phyloP scores from a whole-genome alignment of 352 stramenopile genomes.

The Plasmopara muralis region DNA sequence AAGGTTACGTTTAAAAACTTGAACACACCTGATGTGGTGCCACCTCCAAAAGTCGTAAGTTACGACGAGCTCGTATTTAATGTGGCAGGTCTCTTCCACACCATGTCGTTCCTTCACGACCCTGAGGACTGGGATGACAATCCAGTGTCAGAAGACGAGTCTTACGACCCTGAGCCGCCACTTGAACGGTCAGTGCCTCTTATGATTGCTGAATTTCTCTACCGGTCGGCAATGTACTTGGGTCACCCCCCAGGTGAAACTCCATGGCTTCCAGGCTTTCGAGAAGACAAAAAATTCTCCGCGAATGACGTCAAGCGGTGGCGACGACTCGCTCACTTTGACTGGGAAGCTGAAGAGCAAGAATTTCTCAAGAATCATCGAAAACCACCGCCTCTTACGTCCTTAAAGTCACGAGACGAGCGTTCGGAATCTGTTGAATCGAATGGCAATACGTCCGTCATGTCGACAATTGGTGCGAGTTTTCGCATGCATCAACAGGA shows the following conservation, averaged over 20 bases:
- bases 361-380: conserved; percentile 27
- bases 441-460: conserved; percentile 24
- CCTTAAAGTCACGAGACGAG: conserved; percentile 4
- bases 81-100: conserved; percentile 50
- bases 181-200: conserved; percentile 60
- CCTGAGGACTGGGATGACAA: conserved; percentile 29
- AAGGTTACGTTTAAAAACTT: conserved; percentile 49
- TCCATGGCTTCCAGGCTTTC: conserved; percentile 58
- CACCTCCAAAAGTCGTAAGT: conserved; percentile 26
- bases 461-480: conserved; percentile 21
- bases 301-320: conserved; percentile 74
- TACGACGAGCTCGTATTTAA: conserved; percentile 62
- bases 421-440: conserved; percentile 20
- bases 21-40: conserved; percentile 34
- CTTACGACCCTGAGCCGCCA: conserved; percentile 26
- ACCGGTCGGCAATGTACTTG: conserved; percentile 60
- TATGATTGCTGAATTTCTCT: conserved; percentile 78
- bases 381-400: neutral
- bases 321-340: conserved; percentile 58
- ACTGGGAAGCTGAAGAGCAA: conserved; percentile 52
- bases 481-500: conserved; percentile 18
- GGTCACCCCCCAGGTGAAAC: conserved; percentile 41
- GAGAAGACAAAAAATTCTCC: conserved; percentile 61
- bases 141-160: conserved; percentile 12
- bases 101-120: conserved; percentile 45